phyloP scores from a whole-genome alignment of 352 stramenopile species.

The Phytophthora lateralis region DNA sequence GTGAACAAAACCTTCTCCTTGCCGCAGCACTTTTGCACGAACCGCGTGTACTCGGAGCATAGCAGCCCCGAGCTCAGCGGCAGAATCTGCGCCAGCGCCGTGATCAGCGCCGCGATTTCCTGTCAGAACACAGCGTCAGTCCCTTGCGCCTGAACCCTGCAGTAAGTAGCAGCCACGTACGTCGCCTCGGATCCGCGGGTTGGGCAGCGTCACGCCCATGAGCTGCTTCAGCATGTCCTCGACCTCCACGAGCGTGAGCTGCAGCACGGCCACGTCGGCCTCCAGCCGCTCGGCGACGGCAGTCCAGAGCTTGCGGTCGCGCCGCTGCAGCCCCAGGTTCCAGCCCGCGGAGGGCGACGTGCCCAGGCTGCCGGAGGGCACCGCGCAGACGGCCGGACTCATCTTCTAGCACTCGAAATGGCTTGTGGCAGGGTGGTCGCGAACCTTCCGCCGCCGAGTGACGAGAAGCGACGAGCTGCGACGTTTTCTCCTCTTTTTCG shows the following conservation, averaged over 20 bases:
- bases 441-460: not conserved
- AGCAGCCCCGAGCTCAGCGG: conserved; percentile 73
- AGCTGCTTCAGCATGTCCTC: conserved; percentile 84
- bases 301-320: conserved; percentile 74
- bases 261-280: conserved; percentile 53
- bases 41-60: conserved; percentile 78
- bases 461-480: conserved; percentile 17
- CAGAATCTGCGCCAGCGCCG: conserved; percentile 60
- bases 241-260: conserved; percentile 77
- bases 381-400: conserved; percentile 30
- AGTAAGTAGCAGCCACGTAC: conserved; percentile 23
- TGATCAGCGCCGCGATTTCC: conserved; percentile 69
- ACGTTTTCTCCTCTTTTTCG: conserved; percentile 23
- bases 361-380: conserved; percentile 10
- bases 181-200: conserved; percentile 66
- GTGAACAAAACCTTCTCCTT: conserved; percentile 80
- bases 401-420: conserved; percentile 9
- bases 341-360: conserved; percentile 42
- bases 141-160: not conserved
- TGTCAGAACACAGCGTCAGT: conserved; percentile 16
- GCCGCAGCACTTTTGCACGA: conserved; percentile 78
- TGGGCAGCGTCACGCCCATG: conserved; percentile 60
- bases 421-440: not conserved
- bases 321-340: conserved; percentile 65
- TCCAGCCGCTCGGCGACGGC: conserved; percentile 58